Base-by-base conservation (phyloP, 108 stramenopile species). In the Cyclotella distinguenda region DNA sequence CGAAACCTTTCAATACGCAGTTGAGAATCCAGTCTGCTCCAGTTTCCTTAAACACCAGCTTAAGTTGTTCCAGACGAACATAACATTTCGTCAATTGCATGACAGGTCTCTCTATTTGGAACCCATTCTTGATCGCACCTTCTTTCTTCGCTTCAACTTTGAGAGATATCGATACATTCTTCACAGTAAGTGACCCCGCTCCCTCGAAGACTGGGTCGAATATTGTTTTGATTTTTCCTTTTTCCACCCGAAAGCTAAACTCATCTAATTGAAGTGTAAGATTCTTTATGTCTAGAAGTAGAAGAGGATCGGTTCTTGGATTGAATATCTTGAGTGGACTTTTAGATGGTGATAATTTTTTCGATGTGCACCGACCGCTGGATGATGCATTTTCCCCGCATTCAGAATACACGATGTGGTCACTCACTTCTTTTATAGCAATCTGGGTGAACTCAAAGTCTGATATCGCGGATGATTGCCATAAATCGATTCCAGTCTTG, bases 121-220 rank as follows among this genome's bases (percentile, higher is more conserved):
- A 10, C 46, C 65, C 81, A 39, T 55, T 53, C 45, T 63, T 43
- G 12, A 58, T 31, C 21, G 81, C 65, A 10, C 70, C 62, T 46
- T 85, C 78, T 38, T 89, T 90, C 38, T 77, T 79, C 36, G 86
- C 81, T 61, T 89, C 86, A 5, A 94, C 74, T 30, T 84, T 80
- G 7, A 94, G 69, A n/a, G 72, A 70, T 49, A 94, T 79, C 16
- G 83, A 90, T 23, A 90, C 79, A 75, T 94, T 87, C 31, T 79
- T 72, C 0, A 94, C 81, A 27, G 67, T 63, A 11, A 94, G 60
- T 23, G 54, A 71, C 31, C 86, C 89, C 10, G 67, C 39, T 21
- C 89, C 92, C 44, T 94, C 89, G 51, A 94, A 90, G 9, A 89
- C 84, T 28, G 92, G 92, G 66, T 94, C 92, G 49, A 94, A 94